These are phyloP conservation scores for Dothistroma pini DNA, from an alignment of 2,329 filamentous ascomycete species.

Conservation along the genomic window DNA sequence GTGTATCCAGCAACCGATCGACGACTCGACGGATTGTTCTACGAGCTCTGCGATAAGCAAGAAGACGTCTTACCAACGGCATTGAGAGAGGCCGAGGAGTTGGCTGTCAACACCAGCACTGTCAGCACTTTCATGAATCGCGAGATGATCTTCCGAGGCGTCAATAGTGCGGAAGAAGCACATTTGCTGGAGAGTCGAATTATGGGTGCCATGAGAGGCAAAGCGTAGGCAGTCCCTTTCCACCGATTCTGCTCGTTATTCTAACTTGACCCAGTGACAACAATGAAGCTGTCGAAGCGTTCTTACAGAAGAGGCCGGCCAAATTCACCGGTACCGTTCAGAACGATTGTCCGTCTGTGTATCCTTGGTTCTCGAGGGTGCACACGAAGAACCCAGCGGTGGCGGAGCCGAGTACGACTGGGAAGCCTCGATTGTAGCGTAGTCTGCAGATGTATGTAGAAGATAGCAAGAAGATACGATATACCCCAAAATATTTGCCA, in stretches of 20 bases:
- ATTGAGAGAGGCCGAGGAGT: conserved; percentile 14
- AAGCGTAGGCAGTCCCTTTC: conserved; percentile 10
- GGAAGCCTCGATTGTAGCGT: conserved; percentile 17
- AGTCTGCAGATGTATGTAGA: neutral
- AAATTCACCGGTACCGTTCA: conserved; percentile 19
- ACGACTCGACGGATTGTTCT: conserved; percentile 20
- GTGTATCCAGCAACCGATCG: conserved; percentile 12
- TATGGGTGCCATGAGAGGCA: conserved; percentile 21
- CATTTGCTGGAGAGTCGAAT: conserved; percentile 22
- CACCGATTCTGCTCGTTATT: neutral
- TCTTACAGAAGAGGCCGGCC: conserved; percentile 22
- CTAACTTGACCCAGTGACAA: conserved; percentile 13
- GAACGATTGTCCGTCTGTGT: conserved; percentile 19
- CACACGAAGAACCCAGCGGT: conserved; percentile 19
- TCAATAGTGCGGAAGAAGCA: conserved; percentile 20
- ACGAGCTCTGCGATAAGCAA: conserved; percentile 19
- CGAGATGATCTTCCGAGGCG: conserved; percentile 22
- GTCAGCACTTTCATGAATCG: conserved; percentile 25
- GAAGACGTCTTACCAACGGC: conserved; percentile 20
- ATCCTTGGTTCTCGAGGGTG: conserved; percentile 19
- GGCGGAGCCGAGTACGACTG: conserved; percentile 17
- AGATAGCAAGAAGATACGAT: neutral
- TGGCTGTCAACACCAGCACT: conserved; percentile 17
- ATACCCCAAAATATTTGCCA: neutral
- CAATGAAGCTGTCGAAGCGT: conserved; percentile 21